phyloP scores from a whole-genome alignment of 106 monocot genomes.

The Acanthochlamys bracteata region DNA sequence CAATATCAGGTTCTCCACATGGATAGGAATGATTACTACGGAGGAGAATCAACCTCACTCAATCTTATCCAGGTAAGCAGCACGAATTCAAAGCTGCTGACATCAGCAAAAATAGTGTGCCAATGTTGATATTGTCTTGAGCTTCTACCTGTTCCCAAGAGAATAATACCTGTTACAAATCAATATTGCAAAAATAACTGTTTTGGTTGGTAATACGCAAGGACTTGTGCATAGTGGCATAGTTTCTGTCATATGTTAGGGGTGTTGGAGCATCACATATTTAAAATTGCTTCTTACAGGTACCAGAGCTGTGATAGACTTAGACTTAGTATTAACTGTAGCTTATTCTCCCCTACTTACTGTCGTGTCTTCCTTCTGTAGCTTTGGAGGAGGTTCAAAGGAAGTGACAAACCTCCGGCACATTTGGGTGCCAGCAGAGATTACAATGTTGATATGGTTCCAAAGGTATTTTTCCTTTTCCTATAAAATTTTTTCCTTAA shows the following conservation, averaged over 20 bases:
- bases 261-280: too few relatives aligned
- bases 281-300: background rate
- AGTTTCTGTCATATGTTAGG: too few relatives aligned
- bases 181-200: too few relatives aligned
- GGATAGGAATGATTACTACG: constrained; percentile 56
- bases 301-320: background rate
- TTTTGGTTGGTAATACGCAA: too few relatives aligned
- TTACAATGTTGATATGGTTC: constrained; percentile 90
- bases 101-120: background rate
- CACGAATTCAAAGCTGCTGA: background rate
- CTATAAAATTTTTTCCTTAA: background rate
- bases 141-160: background rate
- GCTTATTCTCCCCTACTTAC: background rate
- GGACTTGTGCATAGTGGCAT: too few relatives aligned
- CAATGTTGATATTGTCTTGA: background rate
- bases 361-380: constrained; percentile 12
- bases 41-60: constrained; percentile 53
- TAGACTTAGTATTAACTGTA: background rate
- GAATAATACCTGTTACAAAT: too few relatives aligned
- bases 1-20: constrained; percentile 35
- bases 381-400: constrained; percentile 85
- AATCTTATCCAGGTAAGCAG: constrained; percentile 44
- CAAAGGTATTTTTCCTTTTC: constrained; percentile 41
- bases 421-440: constrained; percentile 71
- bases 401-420: constrained; percentile 58